phyloP scores from a whole-genome alignment of 805 yeast species.

The Diddensiella transvaalensis region DNA sequence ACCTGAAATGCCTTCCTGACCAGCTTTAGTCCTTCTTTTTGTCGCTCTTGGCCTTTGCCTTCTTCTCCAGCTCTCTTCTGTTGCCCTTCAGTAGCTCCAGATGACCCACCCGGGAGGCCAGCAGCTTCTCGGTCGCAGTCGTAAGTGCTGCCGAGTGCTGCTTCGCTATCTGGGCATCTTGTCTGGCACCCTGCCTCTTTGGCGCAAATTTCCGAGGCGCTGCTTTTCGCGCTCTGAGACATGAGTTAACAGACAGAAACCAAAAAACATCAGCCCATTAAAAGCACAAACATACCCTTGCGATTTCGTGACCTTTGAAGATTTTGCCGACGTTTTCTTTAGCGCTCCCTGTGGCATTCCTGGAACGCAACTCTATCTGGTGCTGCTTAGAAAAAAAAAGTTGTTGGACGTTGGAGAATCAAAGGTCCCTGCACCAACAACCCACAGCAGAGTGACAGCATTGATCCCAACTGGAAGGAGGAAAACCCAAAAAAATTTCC shows the following conservation, averaged over 20 bases:
- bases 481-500: no score
- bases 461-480: no score
- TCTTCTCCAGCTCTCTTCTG: conserved; percentile 69
- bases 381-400: conserved; percentile 4
- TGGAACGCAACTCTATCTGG: background rate
- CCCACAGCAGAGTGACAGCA: no score
- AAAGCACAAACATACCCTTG: conserved; percentile 8
- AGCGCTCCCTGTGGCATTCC: conserved; percentile 38
- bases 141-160: conserved; percentile 52
- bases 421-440: no score
- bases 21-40: conserved; percentile 1
- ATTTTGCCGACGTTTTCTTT: conserved; percentile 25
- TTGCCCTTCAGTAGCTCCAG: conserved; percentile 87
- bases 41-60: conserved; percentile 8
- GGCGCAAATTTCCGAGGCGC: conserved; percentile 75
- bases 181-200: conserved; percentile 51
- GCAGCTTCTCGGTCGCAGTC: conserved; percentile 73
- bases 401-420: conserved; percentile 1
- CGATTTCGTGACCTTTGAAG: conserved; percentile 17
- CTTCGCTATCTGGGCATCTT: conserved; percentile 54
- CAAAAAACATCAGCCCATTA: background rate
- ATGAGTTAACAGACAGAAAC: background rate
- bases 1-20: background rate
- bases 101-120: conserved; percentile 91
- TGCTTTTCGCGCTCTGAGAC: conserved; percentile 44